Evolutionary conservation across 306 rosid genomes (phyloP).

Genomic region (Quercus bicolor): DNA sequence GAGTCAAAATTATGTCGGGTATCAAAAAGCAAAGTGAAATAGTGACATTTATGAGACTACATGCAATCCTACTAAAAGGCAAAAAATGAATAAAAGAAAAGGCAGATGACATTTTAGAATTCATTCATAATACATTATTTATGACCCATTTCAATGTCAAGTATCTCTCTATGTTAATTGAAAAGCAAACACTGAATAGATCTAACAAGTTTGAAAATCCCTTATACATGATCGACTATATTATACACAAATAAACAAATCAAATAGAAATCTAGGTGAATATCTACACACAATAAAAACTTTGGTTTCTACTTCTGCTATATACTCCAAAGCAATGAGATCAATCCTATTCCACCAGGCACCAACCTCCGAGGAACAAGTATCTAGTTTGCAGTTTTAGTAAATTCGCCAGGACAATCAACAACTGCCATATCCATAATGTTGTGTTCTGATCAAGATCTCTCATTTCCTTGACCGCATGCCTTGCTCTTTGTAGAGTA

Average conservation of each 20-base stretch:
- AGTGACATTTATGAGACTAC: background rate
- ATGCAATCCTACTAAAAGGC: background rate
- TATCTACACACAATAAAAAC: background rate
- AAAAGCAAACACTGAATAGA: background rate
- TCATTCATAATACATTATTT: background rate
- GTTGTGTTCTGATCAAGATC: background rate
- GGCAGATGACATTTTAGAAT: background rate
- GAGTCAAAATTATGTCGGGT: background rate
- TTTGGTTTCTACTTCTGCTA: background rate
- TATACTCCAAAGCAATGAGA: background rate
- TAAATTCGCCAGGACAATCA: background rate
- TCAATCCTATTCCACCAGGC: background rate
- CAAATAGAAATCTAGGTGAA: background rate
- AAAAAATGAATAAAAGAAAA: background rate
- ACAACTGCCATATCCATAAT: background rate
- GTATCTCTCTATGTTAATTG: background rate
- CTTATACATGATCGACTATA: background rate
- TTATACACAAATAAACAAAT: background rate
- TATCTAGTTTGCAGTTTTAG: background rate
- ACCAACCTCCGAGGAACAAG: background rate
- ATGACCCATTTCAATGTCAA: background rate
- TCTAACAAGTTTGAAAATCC: background rate
- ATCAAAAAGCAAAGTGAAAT: background rate
- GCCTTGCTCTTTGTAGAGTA: slow-evolving; percentile 21
- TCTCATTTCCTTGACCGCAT: slow-evolving; percentile 7